Conservation (phyloP, 176 grass and related monocot species). For the Panicum miliaceum region DNA sequence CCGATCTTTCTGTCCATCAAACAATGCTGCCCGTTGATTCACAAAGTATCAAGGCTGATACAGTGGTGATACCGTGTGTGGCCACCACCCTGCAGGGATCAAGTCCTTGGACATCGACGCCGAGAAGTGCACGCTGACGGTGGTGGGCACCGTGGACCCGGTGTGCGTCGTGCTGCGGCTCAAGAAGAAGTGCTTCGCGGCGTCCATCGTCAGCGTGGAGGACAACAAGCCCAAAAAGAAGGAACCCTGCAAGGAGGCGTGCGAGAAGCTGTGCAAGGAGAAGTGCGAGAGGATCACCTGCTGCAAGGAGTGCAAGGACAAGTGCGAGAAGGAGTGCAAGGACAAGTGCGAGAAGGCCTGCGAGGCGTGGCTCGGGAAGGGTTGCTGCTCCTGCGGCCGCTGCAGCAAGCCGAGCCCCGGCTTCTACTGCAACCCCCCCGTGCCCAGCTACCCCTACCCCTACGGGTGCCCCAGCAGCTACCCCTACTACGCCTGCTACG, state of each 20-base stretch:
- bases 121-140: slow-evolving; percentile 66
- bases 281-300: slow-evolving; percentile 33
- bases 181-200: slow-evolving; percentile 49
- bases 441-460: not conserved
- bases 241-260: slow-evolving; percentile 45
- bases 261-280: slow-evolving; percentile 54
- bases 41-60: no score
- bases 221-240: slow-evolving; percentile 56
- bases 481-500: slow-evolving; percentile 9
- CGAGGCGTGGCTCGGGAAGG: slow-evolving; percentile 35
- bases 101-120: slow-evolving; percentile 51
- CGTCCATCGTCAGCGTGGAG: slow-evolving; percentile 44
- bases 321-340: slow-evolving; percentile 47
- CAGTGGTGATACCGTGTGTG: not conserved
- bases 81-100: slow-evolving; percentile 39
- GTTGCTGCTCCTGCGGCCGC: not conserved
- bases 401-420: slow-evolving; percentile 20
- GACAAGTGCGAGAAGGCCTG: slow-evolving; percentile 46
- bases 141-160: slow-evolving; percentile 61
- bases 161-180: slow-evolving; percentile 46
- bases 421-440: not conserved
- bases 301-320: slow-evolving; percentile 50
- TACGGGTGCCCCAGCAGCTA: not conserved
- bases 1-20: not conserved
- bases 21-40: not conserved